Base-by-base conservation (phyloP, 2,329 filamentous ascomycete genomes). In the Blumeriella jaapii region DNA sequence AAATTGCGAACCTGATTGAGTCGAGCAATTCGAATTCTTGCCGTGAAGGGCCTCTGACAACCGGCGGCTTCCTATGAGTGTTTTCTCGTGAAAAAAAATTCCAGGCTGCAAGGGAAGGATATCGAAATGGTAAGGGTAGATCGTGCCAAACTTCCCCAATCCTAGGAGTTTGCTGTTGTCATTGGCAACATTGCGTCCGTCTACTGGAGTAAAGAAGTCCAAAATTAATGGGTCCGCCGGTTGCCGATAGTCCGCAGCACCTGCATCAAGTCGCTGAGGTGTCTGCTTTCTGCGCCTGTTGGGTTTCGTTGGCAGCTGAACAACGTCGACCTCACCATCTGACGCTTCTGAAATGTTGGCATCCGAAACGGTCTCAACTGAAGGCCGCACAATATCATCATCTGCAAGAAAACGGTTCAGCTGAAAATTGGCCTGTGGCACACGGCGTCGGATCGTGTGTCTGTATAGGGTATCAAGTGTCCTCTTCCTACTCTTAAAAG, bases 41-140 rank as follows among this genome's bases (percentile, higher is more conserved):
- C 51, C 47, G 17, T 59, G 55, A 7, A 52, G 6, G 6, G 29
- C 37, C 17, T 58, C 57, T 12, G 59, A 52, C 5, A 78, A 48
- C 1, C 59, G 54, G 2, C 73, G 72, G 44, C 62, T 64, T 6
- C 74, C 75, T 28, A 79, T 56, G 17, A 78, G 52, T 0, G 73
- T 78, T 34, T 61, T 67, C 41, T 68, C 62, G 36, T 78, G 73
- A 34, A 79, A 78, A 53, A 66, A 78, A 0, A 69, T 62, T 3
- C 66, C 67, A 5, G 55, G 48, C 24, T 69, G 65, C 18, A 79
- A 56, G 12, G 74, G 73, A 34, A 76, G 74, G 4, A 72, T 55
- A 29, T 78, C 72, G 42, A 80, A 80, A 48, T 79, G 67, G 20
- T 69, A 64, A 0, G 72, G 69, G 50, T 78, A 79, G 15, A 65